phyloP scores from a whole-genome alignment of 2,329 filamentous ascomycete genomes.

The Trichoderma sp. region DNA sequence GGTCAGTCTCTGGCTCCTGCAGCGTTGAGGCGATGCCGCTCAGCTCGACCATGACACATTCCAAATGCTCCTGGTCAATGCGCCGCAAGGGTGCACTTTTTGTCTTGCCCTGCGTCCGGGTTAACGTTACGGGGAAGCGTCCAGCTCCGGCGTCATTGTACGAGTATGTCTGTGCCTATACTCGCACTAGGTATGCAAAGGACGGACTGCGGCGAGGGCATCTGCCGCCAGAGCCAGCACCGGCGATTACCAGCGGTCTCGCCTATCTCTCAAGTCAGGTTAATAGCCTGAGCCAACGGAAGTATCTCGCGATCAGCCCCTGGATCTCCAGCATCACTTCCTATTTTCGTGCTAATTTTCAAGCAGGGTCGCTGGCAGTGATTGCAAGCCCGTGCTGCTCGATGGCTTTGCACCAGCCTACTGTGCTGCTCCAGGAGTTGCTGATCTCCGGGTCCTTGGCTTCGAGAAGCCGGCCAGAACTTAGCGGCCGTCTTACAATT shows the following conservation, averaged over 20 bases:
- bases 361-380: neutral
- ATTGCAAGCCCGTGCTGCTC: neutral
- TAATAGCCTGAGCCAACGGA: neutral
- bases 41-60: constrained; percentile 4
- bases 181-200: neutral
- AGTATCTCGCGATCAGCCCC: neutral
- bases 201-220: neutral
- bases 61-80: constrained; percentile 10
- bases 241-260: constrained; percentile 20
- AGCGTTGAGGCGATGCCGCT: constrained; percentile 21
- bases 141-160: neutral
- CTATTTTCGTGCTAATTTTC: no score
- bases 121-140: constrained; percentile 14
- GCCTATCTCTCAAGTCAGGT: constrained; percentile 20
- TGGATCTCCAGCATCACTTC: neutral
- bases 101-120: neutral
- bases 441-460: constrained; percentile 8
- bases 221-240: neutral
- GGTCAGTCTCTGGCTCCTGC: constrained; percentile 6
- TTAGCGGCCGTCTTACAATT: neutral
- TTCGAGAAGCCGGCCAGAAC: constrained; percentile 22
- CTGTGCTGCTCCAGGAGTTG: constrained; percentile 10
- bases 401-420: neutral
- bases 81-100: constrained; percentile 2
- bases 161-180: neutral